Evolutionary conservation across 768 basidiomycete species (phyloP).

Genomic region (Zangia roseola): DNA sequence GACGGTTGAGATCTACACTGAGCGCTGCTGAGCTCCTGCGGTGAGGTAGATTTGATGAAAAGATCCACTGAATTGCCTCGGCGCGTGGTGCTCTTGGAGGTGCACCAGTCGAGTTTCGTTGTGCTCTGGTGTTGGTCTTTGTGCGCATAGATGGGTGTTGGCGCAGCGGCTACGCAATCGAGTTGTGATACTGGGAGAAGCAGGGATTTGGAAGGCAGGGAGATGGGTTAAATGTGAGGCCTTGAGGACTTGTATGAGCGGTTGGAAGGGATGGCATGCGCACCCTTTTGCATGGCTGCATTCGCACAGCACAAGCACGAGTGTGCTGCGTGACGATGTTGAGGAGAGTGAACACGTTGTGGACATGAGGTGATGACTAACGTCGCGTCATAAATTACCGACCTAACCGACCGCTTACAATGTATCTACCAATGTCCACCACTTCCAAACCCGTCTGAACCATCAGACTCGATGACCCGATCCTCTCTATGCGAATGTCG

Average conservation of each 20-base stretch:
- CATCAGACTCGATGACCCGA: conserved; percentile 23
- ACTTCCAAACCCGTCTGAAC: conserved; percentile 14
- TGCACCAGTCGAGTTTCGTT: conserved; percentile 24
- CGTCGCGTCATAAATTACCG: too few species aligned
- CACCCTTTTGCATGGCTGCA: conserved; percentile 26
- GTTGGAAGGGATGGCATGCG: conserved; percentile 22
- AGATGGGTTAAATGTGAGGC: conserved; percentile 8
- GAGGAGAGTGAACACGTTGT: conserved; percentile 26
- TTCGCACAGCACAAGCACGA: conserved; percentile 32
- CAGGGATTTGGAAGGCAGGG: conserved; percentile 4
- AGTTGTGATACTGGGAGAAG: conserved; percentile 1
- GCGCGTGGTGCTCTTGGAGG: conserved; percentile 30
- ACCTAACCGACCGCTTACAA: too few species aligned
- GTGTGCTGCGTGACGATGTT: conserved; percentile 28
- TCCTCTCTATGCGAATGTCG: not conserved
- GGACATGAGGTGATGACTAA: conserved; percentile 22
- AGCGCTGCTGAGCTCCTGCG: conserved; percentile 59
- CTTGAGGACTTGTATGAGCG: conserved; percentile 12
- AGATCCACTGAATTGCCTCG: conserved; percentile 67
- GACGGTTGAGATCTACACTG: conserved; percentile 58
- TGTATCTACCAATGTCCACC: conserved; percentile 1
- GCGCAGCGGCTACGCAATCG: conserved; percentile 8
- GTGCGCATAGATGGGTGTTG: conserved; percentile 24
- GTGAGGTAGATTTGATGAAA: conserved; percentile 67
- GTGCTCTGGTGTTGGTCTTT: conserved; percentile 22